Percentiles rank a stretch among this genome's conserved stretches.
phyloP scores from a whole-genome alignment of 179 eudicot species.

The Corrigiola litoralis region DNA sequence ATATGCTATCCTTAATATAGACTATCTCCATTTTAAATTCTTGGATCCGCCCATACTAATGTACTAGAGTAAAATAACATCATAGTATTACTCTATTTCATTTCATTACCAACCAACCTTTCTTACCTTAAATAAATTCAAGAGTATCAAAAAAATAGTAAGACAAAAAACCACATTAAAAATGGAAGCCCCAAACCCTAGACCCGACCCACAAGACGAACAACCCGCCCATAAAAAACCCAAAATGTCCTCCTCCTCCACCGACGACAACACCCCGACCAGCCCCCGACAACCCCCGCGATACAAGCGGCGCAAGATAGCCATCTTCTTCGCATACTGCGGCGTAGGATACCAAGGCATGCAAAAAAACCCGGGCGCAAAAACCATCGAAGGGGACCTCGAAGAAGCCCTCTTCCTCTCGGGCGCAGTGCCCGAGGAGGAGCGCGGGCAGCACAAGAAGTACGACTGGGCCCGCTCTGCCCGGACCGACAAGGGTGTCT shows the following conservation, averaged over 20 bases:
- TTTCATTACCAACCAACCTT: too few relatives aligned
- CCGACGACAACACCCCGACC: slow-evolving; percentile 31
- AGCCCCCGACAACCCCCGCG: slow-evolving; percentile 22
- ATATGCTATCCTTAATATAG: too few relatives aligned
- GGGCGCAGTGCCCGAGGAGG: slow-evolving; percentile 69
- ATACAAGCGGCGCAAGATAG: slow-evolving; percentile 80
- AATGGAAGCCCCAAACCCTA: too few relatives aligned
- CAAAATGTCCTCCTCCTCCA: slow-evolving; percentile 62
- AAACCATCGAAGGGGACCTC: slow-evolving; percentile 89
- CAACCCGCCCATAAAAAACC: slow-evolving; percentile 56
- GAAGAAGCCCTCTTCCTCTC: slow-evolving; percentile 78
- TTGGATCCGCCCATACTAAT: too few relatives aligned
- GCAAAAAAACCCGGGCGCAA: slow-evolving; percentile 97
- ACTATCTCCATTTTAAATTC: too few relatives aligned
- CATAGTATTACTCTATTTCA: too few relatives aligned
- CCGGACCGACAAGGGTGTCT: slow-evolving; percentile 87
- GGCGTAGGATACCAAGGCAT: slow-evolving; percentile 96
- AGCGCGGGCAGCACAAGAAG: slow-evolving; percentile 50
- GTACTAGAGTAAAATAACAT: too few relatives aligned
- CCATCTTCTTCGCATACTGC: slow-evolving; percentile 86
- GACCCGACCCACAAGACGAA: too few relatives aligned
- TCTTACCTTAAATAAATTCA: too few relatives aligned
- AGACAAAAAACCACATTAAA: too few relatives aligned
- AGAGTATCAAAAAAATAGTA: too few relatives aligned
- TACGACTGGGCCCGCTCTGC: slow-evolving; percentile 89